Base-by-base conservation (phyloP, 176 grass and related monocot genomes). In the Juncus inflexus region DNA sequence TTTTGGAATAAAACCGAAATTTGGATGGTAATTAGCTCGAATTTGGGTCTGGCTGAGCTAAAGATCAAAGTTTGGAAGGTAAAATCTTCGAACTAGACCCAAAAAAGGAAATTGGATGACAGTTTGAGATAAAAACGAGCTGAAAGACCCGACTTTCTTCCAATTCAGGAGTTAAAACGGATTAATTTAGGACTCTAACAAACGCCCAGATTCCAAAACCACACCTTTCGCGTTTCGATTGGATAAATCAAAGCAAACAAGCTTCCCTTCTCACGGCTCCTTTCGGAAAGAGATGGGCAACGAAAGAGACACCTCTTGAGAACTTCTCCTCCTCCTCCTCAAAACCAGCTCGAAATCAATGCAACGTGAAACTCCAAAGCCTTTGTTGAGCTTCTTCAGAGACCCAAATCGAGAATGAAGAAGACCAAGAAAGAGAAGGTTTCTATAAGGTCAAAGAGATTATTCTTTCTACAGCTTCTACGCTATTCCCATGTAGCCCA, bases 391-490 rank as follows among this genome's bases (percentile, higher is more conserved):
- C 40, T 59, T 71, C 50, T 52, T 40, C 43, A 47, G 43, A 47
- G 43, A 47, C 43, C 4, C 43, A 40, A 40, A 38, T 16, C 10
- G 35, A 56, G 51, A 55, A 14, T 2, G 43, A 66, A 13, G 35
- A 54, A 55, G 47, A 47, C 4, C 6, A 47, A 71, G 39, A 63
- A 8, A 50, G 13, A 54, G 9, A 69, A 52, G 7, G 15, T 13
- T 60, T 77, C 64, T 61, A 68, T 62, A 77, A 77, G 40, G 37
- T 76, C 52, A 50, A 66, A 58, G 52, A 65, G 66, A 56, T 56
- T 47, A 52, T 68, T 68, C 15, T 66, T 16, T 59, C 70, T 47
- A 12, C 6, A 4, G 61, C 47, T 65, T 55, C 55, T 42, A 76
- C 73, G 63, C 62, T 52, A 77, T 77, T 77, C 52, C 39, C 52